These are phyloP conservation scores for Prunus persica DNA, from an alignment of 306 rosid genomes.

Conservation along the genomic window DNA sequence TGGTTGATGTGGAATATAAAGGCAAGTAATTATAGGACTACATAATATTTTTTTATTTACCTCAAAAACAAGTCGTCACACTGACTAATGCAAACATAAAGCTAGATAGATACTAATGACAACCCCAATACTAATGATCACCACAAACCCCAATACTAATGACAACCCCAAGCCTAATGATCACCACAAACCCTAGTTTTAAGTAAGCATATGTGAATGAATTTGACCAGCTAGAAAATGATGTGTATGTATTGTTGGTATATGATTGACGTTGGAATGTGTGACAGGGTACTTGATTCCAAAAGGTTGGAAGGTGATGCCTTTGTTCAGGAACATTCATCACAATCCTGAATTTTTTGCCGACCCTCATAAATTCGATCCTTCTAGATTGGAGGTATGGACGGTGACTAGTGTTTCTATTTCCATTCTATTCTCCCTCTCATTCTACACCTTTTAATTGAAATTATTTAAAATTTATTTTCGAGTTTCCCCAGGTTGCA, in stretches of 20 bases:
- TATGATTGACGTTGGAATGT: slow-evolving; percentile 18
- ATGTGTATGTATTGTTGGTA: background rate
- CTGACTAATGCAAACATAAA: too few relatives aligned
- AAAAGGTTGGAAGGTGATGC: slow-evolving; percentile 98
- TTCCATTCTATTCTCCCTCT: background rate
- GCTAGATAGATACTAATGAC: too few relatives aligned
- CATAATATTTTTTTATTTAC: too few relatives aligned
- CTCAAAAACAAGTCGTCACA: too few relatives aligned
- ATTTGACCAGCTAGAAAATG: background rate
- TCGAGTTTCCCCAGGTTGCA: slow-evolving; percentile 40
- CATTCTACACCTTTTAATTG: background rate
- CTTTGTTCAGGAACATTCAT: slow-evolving; percentile 87
- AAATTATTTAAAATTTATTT: too few relatives aligned
- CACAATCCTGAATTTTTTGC: slow-evolving; percentile 72
- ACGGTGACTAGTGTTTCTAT: background rate
- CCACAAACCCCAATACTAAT: background rate
- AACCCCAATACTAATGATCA: background rate
- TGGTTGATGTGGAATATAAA: slow-evolving; percentile 82
- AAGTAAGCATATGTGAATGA: background rate
- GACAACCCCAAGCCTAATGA: too few relatives aligned
- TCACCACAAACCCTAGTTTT: background rate
- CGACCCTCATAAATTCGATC: slow-evolving; percentile 75
- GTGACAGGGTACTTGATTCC: slow-evolving; percentile 82
- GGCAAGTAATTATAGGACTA: slow-evolving; percentile 55
- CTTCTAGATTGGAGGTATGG: slow-evolving; percentile 88